Evolutionary conservation across 495 filamentous ascomycete species (phyloP), one percentile per base, ranked within the genome.

Genomic region (Lasiosphaeris hirsuta): DNA sequence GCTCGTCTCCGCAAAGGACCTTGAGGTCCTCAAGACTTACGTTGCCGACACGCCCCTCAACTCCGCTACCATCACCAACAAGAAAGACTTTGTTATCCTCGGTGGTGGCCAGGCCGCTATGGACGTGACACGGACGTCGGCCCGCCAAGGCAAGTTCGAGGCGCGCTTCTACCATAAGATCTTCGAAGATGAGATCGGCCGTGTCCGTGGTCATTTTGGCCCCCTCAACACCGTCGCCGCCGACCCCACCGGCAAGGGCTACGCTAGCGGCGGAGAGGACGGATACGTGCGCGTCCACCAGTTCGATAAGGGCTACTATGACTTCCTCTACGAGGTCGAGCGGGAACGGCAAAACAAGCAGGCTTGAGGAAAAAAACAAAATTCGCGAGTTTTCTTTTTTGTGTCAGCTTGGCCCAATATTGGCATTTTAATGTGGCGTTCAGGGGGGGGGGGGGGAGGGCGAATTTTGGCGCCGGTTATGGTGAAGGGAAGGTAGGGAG

Each of bases 271-370:
- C 56, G 93, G 92, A 68, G 94, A 99, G 78, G 94, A 99, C 77
- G 94, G 94, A 63, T 99, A 99, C 76, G 94, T 99, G 41, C 87
- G 94, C 64, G 90, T 97, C 44, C 94, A 99, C 75, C 90, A 96
- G 72, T 99, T 99, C 75, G 94, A 99, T 76, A 92, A 94, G 81
- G 79, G 86, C 39, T 99, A 97, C 79, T 99, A 94, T 73, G 94
- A 97, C 70, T 99, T 99, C 77, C 85, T 86, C 80, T 99, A 96
- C 72, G 95, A 99, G 81, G 94, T 97, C 48, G 94, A 99, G 85
- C 81, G 92, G 59, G 76, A 80, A 66, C 64, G 76, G 51, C 67
- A 68, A 44, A 70, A 70, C 59, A 64, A 42, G 58, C 55, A 67
- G 39, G 59, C 59, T 33, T 43, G 51, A 54, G 19, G 14, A 13